phyloP scores from a whole-genome alignment of 768 basidiomycete genomes.

The Suillus bovinus region DNA sequence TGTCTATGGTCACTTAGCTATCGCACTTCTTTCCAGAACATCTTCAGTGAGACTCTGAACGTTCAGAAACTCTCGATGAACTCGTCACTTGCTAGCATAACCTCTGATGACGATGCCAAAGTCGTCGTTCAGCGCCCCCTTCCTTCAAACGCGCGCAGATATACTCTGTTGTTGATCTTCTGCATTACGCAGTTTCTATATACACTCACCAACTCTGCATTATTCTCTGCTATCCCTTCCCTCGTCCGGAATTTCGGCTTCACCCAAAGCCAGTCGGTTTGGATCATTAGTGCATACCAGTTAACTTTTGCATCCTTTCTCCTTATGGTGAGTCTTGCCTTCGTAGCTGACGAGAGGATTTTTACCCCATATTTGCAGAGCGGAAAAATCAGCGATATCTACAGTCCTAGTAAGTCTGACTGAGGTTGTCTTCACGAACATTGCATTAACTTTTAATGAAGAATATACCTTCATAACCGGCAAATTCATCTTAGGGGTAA shows the following conservation, averaged over 20 bases:
- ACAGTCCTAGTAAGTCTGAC: constrained; percentile 31
- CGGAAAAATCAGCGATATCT: constrained; percentile 34
- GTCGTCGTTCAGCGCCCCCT: background rate
- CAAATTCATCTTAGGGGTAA: background rate
- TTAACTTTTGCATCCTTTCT: constrained; percentile 37
- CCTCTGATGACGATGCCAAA: background rate
- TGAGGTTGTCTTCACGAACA: background rate
- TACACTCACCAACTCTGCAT: constrained; percentile 34
- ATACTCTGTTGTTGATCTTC: constrained; percentile 31
- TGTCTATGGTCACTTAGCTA: too few relatives aligned
- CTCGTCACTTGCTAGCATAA: background rate
- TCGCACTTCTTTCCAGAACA: background rate
- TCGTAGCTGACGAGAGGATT: background rate
- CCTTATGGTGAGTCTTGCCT: constrained; percentile 28
- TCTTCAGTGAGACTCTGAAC: background rate
- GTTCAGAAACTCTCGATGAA: background rate
- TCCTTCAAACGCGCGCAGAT: background rate
- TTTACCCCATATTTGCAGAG: constrained; percentile 19
- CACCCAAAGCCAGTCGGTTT: constrained; percentile 12
- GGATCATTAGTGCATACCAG: constrained; percentile 39
- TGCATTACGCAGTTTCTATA: constrained; percentile 40
- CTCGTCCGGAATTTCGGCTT: constrained; percentile 17
- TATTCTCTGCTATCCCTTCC: constrained; percentile 33
- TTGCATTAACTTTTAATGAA: background rate
- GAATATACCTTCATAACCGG: constrained; percentile 1